A percentile compares a stretch with the other conserved stretches of the same genome.
Evolutionary conservation across 371 early-diverging fungal genomes (phyloP).

Genomic region (Actinomortierella wolfii): DNA sequence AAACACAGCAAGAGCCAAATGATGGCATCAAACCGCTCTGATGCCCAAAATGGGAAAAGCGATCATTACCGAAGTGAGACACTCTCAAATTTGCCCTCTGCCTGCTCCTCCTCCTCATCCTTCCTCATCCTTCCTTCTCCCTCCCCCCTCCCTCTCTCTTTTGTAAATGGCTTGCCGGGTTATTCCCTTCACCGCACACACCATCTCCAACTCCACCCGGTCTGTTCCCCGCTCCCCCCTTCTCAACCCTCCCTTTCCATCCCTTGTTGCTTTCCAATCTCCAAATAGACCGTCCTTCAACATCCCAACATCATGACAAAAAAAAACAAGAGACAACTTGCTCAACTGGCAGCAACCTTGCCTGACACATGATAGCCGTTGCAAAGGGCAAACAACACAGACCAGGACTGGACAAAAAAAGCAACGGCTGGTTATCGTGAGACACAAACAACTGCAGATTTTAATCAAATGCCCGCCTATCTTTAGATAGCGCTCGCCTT

Average conservation of each 20-base stretch:
- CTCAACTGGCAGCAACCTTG: background rate
- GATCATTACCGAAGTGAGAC: no score
- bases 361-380: background rate
- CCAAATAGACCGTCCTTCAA: background rate
- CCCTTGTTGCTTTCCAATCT: background rate
- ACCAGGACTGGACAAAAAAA: background rate
- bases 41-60: no score
- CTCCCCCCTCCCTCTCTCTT: background rate
- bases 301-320: slow-evolving; percentile 1
- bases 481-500: background rate
- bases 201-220: background rate
- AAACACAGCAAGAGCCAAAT: no score
- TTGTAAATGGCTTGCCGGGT: no score
- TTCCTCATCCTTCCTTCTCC: background rate
- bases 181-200: background rate
- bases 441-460: background rate
- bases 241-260: background rate
- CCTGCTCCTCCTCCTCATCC: background rate
- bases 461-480: background rate
- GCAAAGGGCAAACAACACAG: background rate
- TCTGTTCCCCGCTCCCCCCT: background rate
- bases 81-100: background rate
- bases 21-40: no score
- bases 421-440: background rate
- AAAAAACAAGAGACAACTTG: background rate